These are phyloP conservation scores for Coleophoma eucalyptorum DNA, from an alignment of 2,329 filamentous ascomycete species.

Conservation along the genomic window DNA sequence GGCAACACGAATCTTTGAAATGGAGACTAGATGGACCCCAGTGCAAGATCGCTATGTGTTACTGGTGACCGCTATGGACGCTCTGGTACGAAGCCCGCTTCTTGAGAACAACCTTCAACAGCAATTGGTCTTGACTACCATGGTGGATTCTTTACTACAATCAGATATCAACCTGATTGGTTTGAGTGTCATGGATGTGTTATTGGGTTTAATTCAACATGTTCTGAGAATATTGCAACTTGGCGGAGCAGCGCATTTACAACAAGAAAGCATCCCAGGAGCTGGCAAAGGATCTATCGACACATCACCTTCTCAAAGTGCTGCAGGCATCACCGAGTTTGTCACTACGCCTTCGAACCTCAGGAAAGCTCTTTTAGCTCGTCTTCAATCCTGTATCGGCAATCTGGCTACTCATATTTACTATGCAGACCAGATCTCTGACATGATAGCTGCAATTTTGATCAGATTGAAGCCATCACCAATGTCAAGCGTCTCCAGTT, in stretches of 20 bases:
- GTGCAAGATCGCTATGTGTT: constrained; percentile 95
- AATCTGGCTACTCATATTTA: constrained; percentile 92
- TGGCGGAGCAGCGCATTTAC: constrained; percentile 32
- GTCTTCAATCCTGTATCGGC: constrained; percentile 81
- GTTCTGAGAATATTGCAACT: constrained; percentile 74
- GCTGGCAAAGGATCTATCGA: constrained; percentile 3
- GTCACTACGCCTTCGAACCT: constrained; percentile 43
- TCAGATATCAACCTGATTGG: constrained; percentile 94
- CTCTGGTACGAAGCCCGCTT: constrained; percentile 63
- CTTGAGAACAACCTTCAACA: constrained; percentile 68
- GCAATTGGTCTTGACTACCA: constrained; percentile 70
- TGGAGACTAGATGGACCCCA: constrained; percentile 82
- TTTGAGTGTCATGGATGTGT: constrained; percentile 91
- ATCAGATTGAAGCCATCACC: constrained; percentile 67
- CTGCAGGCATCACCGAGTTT: constrained; percentile 26
- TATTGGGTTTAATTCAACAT: constrained; percentile 81
- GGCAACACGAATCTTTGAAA: constrained; percentile 77
- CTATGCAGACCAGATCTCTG: constrained; percentile 91
- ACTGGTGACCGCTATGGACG: constrained; percentile 76
- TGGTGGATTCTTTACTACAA: constrained; percentile 78
- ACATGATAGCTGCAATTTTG: constrained; percentile 85
- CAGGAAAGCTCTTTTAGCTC: constrained; percentile 61
- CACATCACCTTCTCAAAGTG: constrained; percentile 17
- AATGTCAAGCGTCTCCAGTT: constrained; percentile 36
- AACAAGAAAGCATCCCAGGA: constrained; percentile 19